Conservation (phyloP, 805 yeast genomes). For the Lipomyces kockii region DNA sequence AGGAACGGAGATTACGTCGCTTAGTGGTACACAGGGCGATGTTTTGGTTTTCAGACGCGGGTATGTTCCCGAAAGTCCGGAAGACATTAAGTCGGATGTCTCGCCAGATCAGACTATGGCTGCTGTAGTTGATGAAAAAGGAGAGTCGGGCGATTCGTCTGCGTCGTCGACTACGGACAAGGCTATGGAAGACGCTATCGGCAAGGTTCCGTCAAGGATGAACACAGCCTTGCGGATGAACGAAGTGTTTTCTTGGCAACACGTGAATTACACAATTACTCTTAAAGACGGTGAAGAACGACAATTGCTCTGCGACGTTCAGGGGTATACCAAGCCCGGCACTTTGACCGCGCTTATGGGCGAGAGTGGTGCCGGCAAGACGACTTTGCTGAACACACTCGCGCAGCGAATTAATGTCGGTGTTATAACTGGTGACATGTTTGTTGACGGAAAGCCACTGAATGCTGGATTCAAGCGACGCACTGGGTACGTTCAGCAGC, state of each 20-base stretch:
- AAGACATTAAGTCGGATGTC: background rate
- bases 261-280: slow-evolving; percentile 62
- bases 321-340: slow-evolving; percentile 81
- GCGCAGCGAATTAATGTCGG: slow-evolving; percentile 75
- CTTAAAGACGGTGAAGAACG: slow-evolving; percentile 47
- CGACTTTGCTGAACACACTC: slow-evolving; percentile 72
- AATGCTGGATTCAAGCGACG: slow-evolving; percentile 73
- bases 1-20: slow-evolving; percentile 45
- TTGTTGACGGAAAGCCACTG: slow-evolving; percentile 69
- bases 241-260: slow-evolving; percentile 61
- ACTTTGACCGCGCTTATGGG: slow-evolving; percentile 84
- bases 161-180: slow-evolving; percentile 5
- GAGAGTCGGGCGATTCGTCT: slow-evolving; percentile 35
- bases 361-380: slow-evolving; percentile 86
- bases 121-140: slow-evolving; percentile 3
- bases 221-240: slow-evolving; percentile 21
- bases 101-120: background rate
- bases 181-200: slow-evolving; percentile 41
- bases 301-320: slow-evolving; percentile 53
- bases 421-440: slow-evolving; percentile 69
- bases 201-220: slow-evolving; percentile 25
- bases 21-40: slow-evolving; percentile 44
- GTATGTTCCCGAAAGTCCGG: slow-evolving; percentile 18
- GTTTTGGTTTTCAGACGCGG: slow-evolving; percentile 39
- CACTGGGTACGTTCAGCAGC: slow-evolving; percentile 83